Percentiles rank a stretch among this genome's conserved stretches.
phyloP scores from a whole-genome alignment of 176 grass and related monocot species.

The Juncus effusus region DNA sequence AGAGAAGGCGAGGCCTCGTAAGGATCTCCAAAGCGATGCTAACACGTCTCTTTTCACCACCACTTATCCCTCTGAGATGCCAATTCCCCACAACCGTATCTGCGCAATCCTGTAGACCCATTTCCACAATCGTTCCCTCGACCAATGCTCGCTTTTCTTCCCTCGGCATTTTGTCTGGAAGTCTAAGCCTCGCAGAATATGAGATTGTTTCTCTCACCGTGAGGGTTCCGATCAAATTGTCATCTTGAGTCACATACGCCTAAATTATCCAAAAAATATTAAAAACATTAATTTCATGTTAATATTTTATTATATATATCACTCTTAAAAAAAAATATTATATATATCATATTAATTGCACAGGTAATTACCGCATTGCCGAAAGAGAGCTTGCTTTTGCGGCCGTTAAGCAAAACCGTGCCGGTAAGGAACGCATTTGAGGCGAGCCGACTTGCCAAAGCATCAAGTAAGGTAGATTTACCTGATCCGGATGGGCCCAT shows the following conservation, averaged over 20 bases:
- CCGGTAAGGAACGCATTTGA: slow-evolving; percentile 85
- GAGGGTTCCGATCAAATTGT: slow-evolving; percentile 86
- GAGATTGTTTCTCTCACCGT: slow-evolving; percentile 91
- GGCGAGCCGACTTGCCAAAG: slow-evolving; percentile 69
- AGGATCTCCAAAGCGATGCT: slow-evolving; percentile 97
- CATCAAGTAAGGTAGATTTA: slow-evolving; percentile 92
- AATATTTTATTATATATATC: too few species aligned
- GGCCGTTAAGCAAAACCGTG: slow-evolving; percentile 75
- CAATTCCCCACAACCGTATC: slow-evolving; percentile 91
- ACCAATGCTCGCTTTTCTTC: slow-evolving; percentile 86
- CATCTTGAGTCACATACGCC: slow-evolving; percentile 95
- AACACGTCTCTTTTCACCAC: slow-evolving; percentile 93
- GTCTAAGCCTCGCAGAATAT: slow-evolving; percentile 73
- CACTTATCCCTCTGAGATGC: slow-evolving; percentile 88
- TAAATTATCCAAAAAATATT: slow-evolving; percentile 10
- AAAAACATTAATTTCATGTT: not conserved
- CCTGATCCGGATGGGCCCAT: slow-evolving; percentile 94
- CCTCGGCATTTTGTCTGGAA: slow-evolving; percentile 79
- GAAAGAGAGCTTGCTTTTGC: slow-evolving; percentile 91
- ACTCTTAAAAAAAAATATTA: too few species aligned
- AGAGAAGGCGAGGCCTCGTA: slow-evolving; percentile 87
- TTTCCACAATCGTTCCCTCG: slow-evolving; percentile 87
- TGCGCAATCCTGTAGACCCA: slow-evolving; percentile 97
- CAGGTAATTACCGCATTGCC: slow-evolving; percentile 59
- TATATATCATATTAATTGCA: too few species aligned